Base-by-base conservation (phyloP, 225 moss, liverwort and hornwort species). In the Pleurozium schreberi region DNA sequence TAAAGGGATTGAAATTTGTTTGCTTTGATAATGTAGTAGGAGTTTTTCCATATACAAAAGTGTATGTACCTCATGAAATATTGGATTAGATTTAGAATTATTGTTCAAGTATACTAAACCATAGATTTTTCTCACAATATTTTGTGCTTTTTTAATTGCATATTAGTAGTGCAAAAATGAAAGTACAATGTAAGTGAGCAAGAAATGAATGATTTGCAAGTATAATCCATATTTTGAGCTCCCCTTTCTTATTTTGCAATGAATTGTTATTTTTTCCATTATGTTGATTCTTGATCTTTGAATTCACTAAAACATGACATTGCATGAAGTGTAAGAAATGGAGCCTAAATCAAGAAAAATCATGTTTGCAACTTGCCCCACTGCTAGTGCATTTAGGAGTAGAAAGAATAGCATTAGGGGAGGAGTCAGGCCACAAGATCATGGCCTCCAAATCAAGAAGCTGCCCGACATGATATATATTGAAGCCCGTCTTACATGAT, bases 101-200 rank as follows among this genome's bases (percentile, higher is more conserved):
- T 30, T 47, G 18, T 45, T 74, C 30, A 47, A 45, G 18, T 45
- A 1, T 30, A 6, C 0, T 0, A 47, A 11, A 47, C 18, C 3
- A 10, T 18, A 11, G 30, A 74, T 3, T 45, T 28, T 43, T 17
- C 3, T 10, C 2, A 16, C 8, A 5, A 5, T 71, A 10, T 70
- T 71, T 71, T 16, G 16, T 71, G 43, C 43, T 71, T 9, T n/a
- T 71, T 18, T 6, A 18, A 30, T 45, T 43, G 18, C 10, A 45
- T 6, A 30, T 2, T 30, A 30, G 18, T 30, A 45, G 10, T 18
- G 18, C 73, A 74, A 45, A 74, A 47, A 74, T 47, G 6, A 30
- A 74, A 47, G 10, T 6, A 17, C 6, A 30, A 30, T 30, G 30
- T 30, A 5, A 30, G 4, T 18, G 18, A 30, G 11, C 0, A 2